Evolutionary conservation across 306 rosid species (phyloP), one percentile per base, ranked within the genome.

Genomic region (Fragaria ananassa): DNA sequence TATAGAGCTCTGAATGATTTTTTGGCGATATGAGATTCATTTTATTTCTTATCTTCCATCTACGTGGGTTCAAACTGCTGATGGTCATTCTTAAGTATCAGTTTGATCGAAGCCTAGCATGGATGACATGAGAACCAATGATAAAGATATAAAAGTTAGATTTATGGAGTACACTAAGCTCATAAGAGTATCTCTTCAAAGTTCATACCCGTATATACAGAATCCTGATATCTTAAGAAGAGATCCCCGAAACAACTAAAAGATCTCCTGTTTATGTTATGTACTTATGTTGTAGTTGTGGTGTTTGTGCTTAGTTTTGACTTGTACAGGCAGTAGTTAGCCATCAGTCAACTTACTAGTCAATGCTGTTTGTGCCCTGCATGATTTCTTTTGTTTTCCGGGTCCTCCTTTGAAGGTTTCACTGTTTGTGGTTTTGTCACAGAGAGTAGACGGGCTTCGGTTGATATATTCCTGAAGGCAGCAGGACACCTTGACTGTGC

Each of bases 401-500:
- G 23, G 45, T 64, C 62, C 71, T 71, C 70, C 14, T 3, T 4
- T 46, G 41, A 42, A 34, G 58, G 18, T 86, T 66, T 37, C 65
- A 21, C 45, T 68, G 27, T 81, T 79, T 82, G 72, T 71, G 79
- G 17, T 78, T 74, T 77, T 35, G 75, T 70, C 62, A 82, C 91
- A 95, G 98, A 95, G 86, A 92, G 78, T 83, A 90, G 95, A 83
- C 88, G 96, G 76, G 87, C 97, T 53, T 83, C 97, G 0, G 79
- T 95, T 79, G 98, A 95, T 78, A 81, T 95, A 78, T 90, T 95
- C 80, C 83, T 92, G 77, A 95, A 90, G 86, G 96, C 97, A 47
- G 93, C 98, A 73, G 97, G 97, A 81, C 88, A 87, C 87, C 83
- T 95, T 78, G 98, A 95, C 81, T 95, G 98, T 85, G 98, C 98